These are phyloP conservation scores for Buddleja alternifolia DNA, from an alignment of 257 asterid genomes.

Conservation along the genomic window DNA sequence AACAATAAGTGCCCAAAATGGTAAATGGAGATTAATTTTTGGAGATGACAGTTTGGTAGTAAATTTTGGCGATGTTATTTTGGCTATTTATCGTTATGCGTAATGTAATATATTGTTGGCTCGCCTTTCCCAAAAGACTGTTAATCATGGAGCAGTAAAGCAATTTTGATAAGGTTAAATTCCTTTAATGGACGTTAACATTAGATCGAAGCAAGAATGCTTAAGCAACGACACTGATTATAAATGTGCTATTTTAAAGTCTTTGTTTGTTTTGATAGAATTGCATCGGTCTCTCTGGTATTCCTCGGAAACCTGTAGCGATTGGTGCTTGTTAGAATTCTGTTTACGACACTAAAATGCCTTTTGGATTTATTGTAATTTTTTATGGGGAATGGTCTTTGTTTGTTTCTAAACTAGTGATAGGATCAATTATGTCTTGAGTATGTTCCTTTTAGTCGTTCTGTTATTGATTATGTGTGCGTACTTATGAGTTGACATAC, in stretches of 20 bases:
- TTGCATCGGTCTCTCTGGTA: background rate
- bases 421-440: background rate
- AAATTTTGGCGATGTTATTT: constrained; percentile 1
- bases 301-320: background rate
- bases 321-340: background rate
- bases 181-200: background rate
- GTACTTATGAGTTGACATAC: constrained; percentile 10
- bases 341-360: background rate
- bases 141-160: background rate
- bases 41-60: background rate
- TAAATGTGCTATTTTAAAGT: background rate
- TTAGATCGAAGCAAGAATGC: background rate
- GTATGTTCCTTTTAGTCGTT: background rate
- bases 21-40: background rate
- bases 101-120: background rate
- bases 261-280: background rate
- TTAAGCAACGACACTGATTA: background rate
- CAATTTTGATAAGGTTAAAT: background rate
- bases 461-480: background rate
- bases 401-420: background rate
- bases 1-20: background rate
- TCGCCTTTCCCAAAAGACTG: background rate
- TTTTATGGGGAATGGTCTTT: background rate
- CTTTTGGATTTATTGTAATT: background rate
- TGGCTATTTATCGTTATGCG: background rate